Evolutionary conservation across 768 basidiomycete species (phyloP), one percentile per base, ranked within the genome.

Genomic region (Pulveroboletus frians): DNA sequence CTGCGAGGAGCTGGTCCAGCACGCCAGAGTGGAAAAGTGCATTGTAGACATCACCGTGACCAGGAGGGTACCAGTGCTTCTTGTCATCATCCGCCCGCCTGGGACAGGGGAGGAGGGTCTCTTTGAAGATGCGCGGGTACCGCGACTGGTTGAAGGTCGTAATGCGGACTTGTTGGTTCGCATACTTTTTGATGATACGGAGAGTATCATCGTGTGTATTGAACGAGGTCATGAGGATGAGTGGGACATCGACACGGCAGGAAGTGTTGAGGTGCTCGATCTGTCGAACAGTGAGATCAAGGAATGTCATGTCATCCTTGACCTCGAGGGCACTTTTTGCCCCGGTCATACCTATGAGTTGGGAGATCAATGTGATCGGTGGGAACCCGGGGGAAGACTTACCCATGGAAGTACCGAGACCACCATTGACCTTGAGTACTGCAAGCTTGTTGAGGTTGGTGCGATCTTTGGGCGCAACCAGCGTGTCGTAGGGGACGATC

Each of bases 211-310:
- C 85, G 64, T 85, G 83, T 8, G 84, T 87, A 72, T 87, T 87
- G 74, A 87, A 87, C 44, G 84, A 85, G 60, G 85, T 87, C 84
- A 87, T 87, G 59, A 87, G 77, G 67, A 87, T 84, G 64, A 87
- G 81, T 1, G 85, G 85, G 45, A 87, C 85, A 68, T 86, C 82
- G 64, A 77, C 79, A 49, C 74, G 71, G 71, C 76, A 69, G 39
- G 71, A 69, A 27, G 76, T 77, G 70, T 84, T 85, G 58, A 84
- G 76, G 61, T 85, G 85, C 72, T 87, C 82, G 53, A 84, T 79
- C 67, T 81, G 78, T 56, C 77, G 72, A 44, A 83, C 80, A 43
- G 73, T 77, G 37, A 83, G 70, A 58, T 87, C 84, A 54, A 86
- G 72, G 73, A 84, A 84, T 1, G 74, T 84, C 78, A 81, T 78